phyloP scores from a whole-genome alignment of 2,329 filamentous ascomycete species.

The Alternaria tenuissima region DNA sequence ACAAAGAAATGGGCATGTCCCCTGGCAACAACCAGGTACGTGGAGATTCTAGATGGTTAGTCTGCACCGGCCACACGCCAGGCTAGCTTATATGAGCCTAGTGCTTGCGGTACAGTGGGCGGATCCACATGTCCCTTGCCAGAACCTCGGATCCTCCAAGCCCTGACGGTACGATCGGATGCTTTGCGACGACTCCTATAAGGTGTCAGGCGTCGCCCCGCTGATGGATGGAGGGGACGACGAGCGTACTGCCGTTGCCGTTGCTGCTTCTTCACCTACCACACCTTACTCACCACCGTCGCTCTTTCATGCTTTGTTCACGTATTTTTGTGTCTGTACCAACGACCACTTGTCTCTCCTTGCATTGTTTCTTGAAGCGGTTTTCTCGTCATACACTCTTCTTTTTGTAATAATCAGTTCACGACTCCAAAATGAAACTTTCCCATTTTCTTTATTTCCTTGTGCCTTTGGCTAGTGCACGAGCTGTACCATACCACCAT shows the following conservation, averaged over 20 bases:
- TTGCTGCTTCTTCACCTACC: neutral
- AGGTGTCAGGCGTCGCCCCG: slow-evolving; percentile 2
- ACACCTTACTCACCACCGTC: slow-evolving; percentile 3
- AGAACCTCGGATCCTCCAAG: slow-evolving; percentile 3
- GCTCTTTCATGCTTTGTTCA: neutral
- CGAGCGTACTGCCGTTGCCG: slow-evolving; percentile 2
- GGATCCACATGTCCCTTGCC: neutral
- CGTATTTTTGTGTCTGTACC: neutral
- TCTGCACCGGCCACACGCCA: neutral
- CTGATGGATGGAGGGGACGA: neutral
- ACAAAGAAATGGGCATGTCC: neutral
- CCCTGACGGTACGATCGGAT: slow-evolving; percentile 2
- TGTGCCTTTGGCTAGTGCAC: slow-evolving; percentile 21
- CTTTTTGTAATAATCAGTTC: slow-evolving; percentile 1
- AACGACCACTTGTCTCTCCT: neutral
- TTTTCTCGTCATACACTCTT: neutral
- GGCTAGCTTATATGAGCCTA: neutral
- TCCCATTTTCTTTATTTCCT: slow-evolving; percentile 8
- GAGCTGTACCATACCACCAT: slow-evolving; percentile 9
- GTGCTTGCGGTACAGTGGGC: neutral
- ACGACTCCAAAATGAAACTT: slow-evolving; percentile 16
- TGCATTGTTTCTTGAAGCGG: neutral
- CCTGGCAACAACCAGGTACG: neutral
- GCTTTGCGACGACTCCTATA: slow-evolving; percentile 7
- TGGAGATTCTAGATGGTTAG: neutral